Percentiles rank a stretch among this genome's conserved stretches.
These are phyloP conservation scores for Vigna trinervia DNA, from an alignment of 306 rosid species.

Conservation along the genomic window DNA sequence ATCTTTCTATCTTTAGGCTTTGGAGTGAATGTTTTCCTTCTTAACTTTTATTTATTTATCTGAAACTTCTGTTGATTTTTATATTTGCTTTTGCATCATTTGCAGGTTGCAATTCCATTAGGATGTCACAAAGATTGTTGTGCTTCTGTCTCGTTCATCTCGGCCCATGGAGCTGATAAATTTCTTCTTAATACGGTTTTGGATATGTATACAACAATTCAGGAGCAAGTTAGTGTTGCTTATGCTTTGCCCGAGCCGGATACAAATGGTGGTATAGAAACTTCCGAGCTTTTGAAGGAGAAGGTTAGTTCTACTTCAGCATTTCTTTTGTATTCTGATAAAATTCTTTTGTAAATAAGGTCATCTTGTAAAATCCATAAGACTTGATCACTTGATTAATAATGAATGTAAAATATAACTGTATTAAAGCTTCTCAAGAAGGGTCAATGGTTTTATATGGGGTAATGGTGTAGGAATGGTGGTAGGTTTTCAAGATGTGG, in stretches of 20 bases:
- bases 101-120: slow-evolving; percentile 78
- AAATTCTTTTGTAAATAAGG: background rate
- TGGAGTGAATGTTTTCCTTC: slow-evolving; percentile 21
- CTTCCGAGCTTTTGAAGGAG: slow-evolving; percentile 82
- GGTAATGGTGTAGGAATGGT: slow-evolving; percentile 12
- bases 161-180: slow-evolving; percentile 78
- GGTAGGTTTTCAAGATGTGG: slow-evolving; percentile 2
- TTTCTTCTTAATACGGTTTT: slow-evolving; percentile 87
- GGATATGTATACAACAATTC: slow-evolving; percentile 72
- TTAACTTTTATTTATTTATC: slow-evolving; percentile 36
- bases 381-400: background rate
- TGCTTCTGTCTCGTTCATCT: slow-evolving; percentile 73
- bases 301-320: slow-evolving; percentile 60
- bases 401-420: background rate
- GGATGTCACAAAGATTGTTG: slow-evolving; percentile 68
- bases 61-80: slow-evolving; percentile 30
- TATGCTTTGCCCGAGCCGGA: slow-evolving; percentile 53
- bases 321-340: slow-evolving; percentile 3
- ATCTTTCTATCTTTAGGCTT: slow-evolving; percentile 41
- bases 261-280: slow-evolving; percentile 70
- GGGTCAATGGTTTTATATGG: background rate
- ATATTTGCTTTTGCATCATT: slow-evolving; percentile 28
- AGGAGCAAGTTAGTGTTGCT: slow-evolving; percentile 62
- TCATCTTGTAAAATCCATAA: background rate
- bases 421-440: slow-evolving; percentile 2